Base-by-base conservation (phyloP, 768 basidiomycete genomes). In the Rhodotorula graminis region DNA sequence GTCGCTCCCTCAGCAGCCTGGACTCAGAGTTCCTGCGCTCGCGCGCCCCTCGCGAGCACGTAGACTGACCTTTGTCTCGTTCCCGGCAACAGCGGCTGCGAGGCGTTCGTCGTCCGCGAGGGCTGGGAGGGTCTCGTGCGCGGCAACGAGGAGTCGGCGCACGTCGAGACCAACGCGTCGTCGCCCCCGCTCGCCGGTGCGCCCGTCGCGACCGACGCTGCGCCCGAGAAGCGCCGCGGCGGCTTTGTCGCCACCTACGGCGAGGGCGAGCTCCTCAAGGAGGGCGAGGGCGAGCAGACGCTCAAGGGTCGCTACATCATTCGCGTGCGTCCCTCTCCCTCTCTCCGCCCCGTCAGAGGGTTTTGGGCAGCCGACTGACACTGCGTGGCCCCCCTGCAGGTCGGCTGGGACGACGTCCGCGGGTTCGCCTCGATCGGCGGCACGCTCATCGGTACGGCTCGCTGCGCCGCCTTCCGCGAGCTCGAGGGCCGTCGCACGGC, bases 101-200 rank as follows among this genome's bases (percentile, higher is more conserved):
- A 98, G 81, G 89, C 91, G 23, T 99, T 88, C 85, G 88, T 98
- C 73, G 91, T 99, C 70, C 90, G 96, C 50, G 96, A 99, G 83
- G 96, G 96, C 52, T 99, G 97, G 84, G 94, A 98, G 80, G 96
- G 96, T 33, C 88, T 98, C 71, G 94, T 99, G 19, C 87, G 90
- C 69, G 96, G 96, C n/a, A 98, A 94, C 81, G 67, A 68, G 31
- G 61, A 69, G 25, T 42, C 58, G 7, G 42, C 67, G 1, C 12
- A 31, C 40, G 78, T 77, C 6, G 72, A 80, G 50, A 37, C 57
- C 57, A 14, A 77, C 25, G 74, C 76, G 9, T 75, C 80, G 47
- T 77, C 75, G 23, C 52, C 81, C 79, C 37, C 78, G 72, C 77
- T 77, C 80, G 81, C 31, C 37, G 58, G 44, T 25, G 64, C 46